Conservation (phyloP, 2,329 filamentous ascomycete genomes). For the Cercospora berteroae region DNA sequence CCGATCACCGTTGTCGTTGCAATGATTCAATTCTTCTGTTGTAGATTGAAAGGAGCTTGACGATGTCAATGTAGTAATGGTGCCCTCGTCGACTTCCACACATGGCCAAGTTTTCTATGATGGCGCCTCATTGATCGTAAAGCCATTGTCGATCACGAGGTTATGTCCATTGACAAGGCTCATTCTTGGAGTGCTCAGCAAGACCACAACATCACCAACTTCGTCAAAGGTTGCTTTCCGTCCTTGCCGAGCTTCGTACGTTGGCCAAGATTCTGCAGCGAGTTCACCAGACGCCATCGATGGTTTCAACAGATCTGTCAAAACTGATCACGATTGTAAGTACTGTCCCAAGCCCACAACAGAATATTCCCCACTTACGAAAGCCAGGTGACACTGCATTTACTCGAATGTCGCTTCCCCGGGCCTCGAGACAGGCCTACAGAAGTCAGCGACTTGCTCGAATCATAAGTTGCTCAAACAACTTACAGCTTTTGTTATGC, state of each 20-base stretch:
- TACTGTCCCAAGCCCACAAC: background rate
- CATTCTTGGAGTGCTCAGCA: conserved; percentile 31
- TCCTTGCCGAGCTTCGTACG: conserved; percentile 28
- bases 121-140: conserved; percentile 29
- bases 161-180: conserved; percentile 30
- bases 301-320: conserved; percentile 27
- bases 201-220: conserved; percentile 31
- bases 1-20: background rate
- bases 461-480: too few relatives aligned
- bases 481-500: conserved; percentile 40
- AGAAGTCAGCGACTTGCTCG: background rate
- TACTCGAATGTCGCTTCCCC: conserved; percentile 36
- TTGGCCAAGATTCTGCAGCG: conserved; percentile 17
- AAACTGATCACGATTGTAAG: conserved; percentile 8
- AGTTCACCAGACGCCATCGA: conserved; percentile 17
- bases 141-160: conserved; percentile 28
- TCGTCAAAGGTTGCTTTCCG: conserved; percentile 27
- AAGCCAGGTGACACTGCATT: conserved; percentile 39
- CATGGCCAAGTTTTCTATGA: background rate
- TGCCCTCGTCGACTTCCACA: background rate
- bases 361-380: background rate
- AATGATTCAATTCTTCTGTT: background rate
- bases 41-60: background rate
- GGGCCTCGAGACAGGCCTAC: conserved; percentile 35
- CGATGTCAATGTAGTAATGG: background rate